A percentile compares a stretch with the other conserved stretches of the same genome.
phyloP scores from a whole-genome alignment of 1,284 basidiomycete species.

The Fistulina hepatica region DNA sequence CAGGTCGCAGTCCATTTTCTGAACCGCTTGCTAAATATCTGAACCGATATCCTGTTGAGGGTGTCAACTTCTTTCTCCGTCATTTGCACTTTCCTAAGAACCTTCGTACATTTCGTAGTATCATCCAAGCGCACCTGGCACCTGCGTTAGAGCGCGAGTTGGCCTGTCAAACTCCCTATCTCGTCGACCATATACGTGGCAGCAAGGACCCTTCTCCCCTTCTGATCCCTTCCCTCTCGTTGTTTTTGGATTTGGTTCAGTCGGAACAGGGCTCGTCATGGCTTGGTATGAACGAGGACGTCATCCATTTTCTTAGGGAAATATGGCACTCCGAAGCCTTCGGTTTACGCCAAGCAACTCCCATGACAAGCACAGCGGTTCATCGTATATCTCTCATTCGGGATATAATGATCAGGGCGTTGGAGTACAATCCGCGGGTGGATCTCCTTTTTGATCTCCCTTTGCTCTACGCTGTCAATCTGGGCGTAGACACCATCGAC shows the following conservation, averaged over 20 bases:
- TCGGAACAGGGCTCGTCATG: slow-evolving; percentile 51
- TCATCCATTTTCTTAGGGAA: slow-evolving; percentile 58
- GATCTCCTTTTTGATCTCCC: slow-evolving; percentile 88
- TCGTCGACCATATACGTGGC: slow-evolving; percentile 54
- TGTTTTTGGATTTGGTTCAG: slow-evolving; percentile 75
- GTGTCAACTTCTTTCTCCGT: slow-evolving; percentile 77
- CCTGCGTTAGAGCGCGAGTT: slow-evolving; percentile 71
- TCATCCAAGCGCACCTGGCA: slow-evolving; percentile 69
- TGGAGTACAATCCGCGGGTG: slow-evolving; percentile 61
- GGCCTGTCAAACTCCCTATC: slow-evolving; percentile 46
- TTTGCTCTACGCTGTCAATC: slow-evolving; percentile 71
- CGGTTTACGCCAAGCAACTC: slow-evolving; percentile 35
- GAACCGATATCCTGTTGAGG: slow-evolving; percentile 81
- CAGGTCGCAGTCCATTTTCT: slow-evolving; percentile 86
- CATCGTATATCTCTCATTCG: slow-evolving; percentile 64
- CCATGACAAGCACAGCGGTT: slow-evolving; percentile 40
- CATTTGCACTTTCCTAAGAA: slow-evolving; percentile 68
- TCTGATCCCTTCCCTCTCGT: slow-evolving; percentile 56
- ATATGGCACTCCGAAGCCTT: slow-evolving; percentile 58
- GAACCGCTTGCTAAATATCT: slow-evolving; percentile 88
- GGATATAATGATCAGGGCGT: slow-evolving; percentile 66
- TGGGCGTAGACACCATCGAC: slow-evolving; percentile 74
- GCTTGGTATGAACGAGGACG: slow-evolving; percentile 57
- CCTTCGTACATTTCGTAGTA: slow-evolving; percentile 71
- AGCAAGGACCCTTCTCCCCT: slow-evolving; percentile 31